Percentiles rank a stretch among this genome's conserved stretches.
Conservation (phyloP, 495 filamentous ascomycete species). For the Daldinia decipiens region DNA sequence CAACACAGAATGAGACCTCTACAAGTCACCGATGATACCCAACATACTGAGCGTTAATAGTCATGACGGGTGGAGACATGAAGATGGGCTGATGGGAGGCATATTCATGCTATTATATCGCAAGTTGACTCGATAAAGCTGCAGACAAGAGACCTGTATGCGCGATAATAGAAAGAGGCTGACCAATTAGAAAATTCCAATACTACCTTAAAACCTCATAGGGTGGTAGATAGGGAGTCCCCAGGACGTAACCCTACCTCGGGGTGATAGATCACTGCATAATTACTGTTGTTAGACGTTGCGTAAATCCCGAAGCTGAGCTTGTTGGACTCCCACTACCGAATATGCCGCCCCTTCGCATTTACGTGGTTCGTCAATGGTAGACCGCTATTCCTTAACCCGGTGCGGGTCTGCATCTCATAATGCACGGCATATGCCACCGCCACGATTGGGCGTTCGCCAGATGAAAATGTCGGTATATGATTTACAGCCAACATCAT, state of each 20-base stretch:
- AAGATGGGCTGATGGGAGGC: neutral
- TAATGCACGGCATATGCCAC: slow-evolving; percentile 20
- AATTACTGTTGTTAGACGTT: neutral
- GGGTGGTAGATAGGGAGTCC: neutral
- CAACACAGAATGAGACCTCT: neutral
- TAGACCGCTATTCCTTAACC: slow-evolving; percentile 28
- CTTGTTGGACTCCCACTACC: neutral
- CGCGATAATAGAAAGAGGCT: neutral
- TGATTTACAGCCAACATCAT: neutral
- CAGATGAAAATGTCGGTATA: slow-evolving; percentile 7
- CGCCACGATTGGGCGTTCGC: slow-evolving; percentile 11
- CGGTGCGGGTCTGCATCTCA: slow-evolving; percentile 3
- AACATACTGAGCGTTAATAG: neutral
- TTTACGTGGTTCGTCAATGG: neutral
- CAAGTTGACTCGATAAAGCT: neutral
- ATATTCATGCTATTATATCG: neutral
- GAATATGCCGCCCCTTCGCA: neutral
- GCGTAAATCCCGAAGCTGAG: neutral
- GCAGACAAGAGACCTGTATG: neutral
- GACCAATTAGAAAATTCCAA: neutral
- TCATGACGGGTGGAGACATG: neutral
- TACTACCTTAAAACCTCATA: neutral
- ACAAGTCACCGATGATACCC: neutral
- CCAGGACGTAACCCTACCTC: neutral
- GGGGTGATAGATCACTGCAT: neutral